Conservation (phyloP, 768 basidiomycete species). For the Leucocoprinus sp. region DNA sequence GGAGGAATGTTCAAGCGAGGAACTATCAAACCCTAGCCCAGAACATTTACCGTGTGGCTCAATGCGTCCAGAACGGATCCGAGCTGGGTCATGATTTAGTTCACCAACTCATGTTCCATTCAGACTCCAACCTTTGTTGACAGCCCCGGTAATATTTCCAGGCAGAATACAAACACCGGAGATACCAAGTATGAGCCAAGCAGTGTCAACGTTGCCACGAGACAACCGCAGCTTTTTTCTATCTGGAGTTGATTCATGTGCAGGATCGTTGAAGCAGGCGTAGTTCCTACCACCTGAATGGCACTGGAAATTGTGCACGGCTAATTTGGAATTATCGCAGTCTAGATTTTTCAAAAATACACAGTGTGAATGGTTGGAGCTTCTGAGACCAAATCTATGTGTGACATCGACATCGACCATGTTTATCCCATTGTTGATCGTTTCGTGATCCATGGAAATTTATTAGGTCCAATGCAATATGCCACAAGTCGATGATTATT, state of each 20-base stretch:
- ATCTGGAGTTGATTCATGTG: slow-evolving; percentile 1
- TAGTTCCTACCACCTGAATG: not conserved
- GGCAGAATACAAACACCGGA: not conserved
- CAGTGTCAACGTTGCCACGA: slow-evolving; percentile 7
- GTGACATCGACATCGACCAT: not conserved
- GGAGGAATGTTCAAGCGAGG: not conserved
- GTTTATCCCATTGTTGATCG: not conserved
- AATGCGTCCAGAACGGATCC: not conserved
- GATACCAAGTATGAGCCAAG: not conserved
- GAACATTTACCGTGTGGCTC: not conserved
- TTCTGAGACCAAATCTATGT: not conserved
- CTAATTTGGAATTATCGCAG: too few species aligned
- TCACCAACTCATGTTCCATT: not conserved
- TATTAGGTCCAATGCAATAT: not conserved
- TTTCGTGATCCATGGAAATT: slow-evolving; percentile 1
- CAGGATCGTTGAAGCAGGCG: not conserved
- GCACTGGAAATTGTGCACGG: too few species aligned
- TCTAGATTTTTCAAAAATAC: too few species aligned
- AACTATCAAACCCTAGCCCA: too few species aligned
- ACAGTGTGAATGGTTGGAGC: too few species aligned
- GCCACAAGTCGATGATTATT: slow-evolving; percentile 2
- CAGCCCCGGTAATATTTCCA: slow-evolving; percentile 6
- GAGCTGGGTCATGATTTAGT: slow-evolving; percentile 1
- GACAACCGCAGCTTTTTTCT: not conserved
- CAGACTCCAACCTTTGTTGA: slow-evolving; percentile 1